phyloP scores from a whole-genome alignment of 192 early-diverging fungal species.

The Radiomyces spectabilis region DNA sequence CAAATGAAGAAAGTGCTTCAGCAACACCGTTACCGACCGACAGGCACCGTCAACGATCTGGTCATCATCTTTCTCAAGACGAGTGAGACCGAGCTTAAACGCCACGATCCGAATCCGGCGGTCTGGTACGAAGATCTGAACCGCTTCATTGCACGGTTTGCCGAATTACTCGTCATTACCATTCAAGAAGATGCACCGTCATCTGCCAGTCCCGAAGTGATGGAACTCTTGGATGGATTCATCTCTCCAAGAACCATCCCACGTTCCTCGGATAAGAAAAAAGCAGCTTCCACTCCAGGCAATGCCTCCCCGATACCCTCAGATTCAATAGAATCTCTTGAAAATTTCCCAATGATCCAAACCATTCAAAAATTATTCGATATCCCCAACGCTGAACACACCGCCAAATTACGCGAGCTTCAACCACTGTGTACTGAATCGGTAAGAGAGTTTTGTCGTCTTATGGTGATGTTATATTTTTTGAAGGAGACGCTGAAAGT shows the following conservation, averaged over 20 bases:
- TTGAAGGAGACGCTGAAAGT: not conserved
- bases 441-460: too few relatives aligned
- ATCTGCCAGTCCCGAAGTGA: slow-evolving; percentile 12
- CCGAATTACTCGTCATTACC: slow-evolving; percentile 27
- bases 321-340: slow-evolving; percentile 18
- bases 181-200: slow-evolving; percentile 26
- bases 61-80: slow-evolving; percentile 36
- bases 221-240: slow-evolving; percentile 5
- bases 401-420: slow-evolving; percentile 30
- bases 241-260: not conserved
- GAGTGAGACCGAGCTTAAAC: slow-evolving; percentile 19
- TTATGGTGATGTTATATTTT: not conserved
- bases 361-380: slow-evolving; percentile 34
- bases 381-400: slow-evolving; percentile 27
- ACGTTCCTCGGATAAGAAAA: not conserved
- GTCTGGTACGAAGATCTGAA: slow-evolving; percentile 29
- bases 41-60: slow-evolving; percentile 36
- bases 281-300: too few relatives aligned
- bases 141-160: slow-evolving; percentile 29
- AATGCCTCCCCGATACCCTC: too few relatives aligned
- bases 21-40: slow-evolving; percentile 13
- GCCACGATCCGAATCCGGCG: slow-evolving; percentile 24
- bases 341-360: slow-evolving; percentile 30
- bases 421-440: slow-evolving; percentile 34
- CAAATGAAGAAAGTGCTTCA: slow-evolving; percentile 4